phyloP scores from a whole-genome alignment of 2,329 filamentous ascomycete species.

The Aspergillus tamarii region DNA sequence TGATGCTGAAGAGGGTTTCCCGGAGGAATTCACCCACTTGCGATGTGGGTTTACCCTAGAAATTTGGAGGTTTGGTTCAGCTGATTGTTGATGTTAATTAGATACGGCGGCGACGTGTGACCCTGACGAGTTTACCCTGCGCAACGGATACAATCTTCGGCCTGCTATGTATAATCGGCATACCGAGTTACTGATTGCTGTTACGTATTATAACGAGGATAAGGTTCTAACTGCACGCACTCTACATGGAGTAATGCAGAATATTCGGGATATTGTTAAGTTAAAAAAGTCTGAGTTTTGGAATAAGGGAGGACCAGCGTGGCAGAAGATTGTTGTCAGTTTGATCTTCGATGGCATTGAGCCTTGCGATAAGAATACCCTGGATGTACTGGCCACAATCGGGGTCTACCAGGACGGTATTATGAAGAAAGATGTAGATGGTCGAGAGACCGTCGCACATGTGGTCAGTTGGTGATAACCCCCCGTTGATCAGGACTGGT shows the following conservation, averaged over 20 bases:
- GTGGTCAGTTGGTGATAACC: too few species aligned
- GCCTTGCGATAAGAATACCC: conserved; percentile 59
- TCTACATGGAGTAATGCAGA: conserved; percentile 97
- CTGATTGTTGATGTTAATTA: too few species aligned
- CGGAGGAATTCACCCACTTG: too few species aligned
- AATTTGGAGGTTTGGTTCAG: too few species aligned
- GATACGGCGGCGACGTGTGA: conserved; percentile 91
- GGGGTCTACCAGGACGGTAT: too few species aligned
- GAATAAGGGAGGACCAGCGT: conserved; percentile 98
- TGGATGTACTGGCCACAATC: too few species aligned
- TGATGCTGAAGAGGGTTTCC: too few species aligned
- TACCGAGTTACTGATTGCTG: conserved; percentile 93
- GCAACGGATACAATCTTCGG: conserved; percentile 98
- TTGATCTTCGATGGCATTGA: conserved; percentile 98
- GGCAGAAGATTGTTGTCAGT: conserved; percentile 99
- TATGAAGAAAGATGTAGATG: too few species aligned
- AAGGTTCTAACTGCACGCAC: conserved; percentile 90
- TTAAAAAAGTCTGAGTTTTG: conserved; percentile 99
- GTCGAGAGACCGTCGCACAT: too few species aligned
- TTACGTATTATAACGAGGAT: conserved; percentile 99
- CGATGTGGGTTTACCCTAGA: too few species aligned
- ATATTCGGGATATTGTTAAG: conserved; percentile 97
- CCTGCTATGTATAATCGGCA: conserved; percentile 99
- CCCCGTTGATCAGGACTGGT: too few species aligned
- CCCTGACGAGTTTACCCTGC: conserved; percentile 74